phyloP scores from a whole-genome alignment of 768 basidiomycete genomes.

The Obba rivulosa region DNA sequence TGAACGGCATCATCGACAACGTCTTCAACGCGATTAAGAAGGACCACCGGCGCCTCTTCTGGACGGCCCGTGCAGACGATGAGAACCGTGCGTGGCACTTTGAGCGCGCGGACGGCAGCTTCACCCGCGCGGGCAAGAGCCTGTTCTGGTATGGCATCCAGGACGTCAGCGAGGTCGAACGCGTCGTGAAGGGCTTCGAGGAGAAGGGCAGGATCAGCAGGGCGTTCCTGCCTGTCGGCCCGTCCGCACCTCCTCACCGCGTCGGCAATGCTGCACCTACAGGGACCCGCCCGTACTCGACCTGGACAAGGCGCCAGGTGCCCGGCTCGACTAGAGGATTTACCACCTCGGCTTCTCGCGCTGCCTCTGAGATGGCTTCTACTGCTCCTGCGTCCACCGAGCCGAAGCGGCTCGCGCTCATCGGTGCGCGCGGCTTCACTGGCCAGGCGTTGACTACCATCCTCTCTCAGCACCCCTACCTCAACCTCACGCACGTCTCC shows the following conservation, averaged over 20 bases:
- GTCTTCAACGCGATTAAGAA: conserved; percentile 96
- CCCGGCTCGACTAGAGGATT: conserved; percentile 67
- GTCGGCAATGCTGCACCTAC: conserved; percentile 22
- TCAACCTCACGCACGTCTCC: conserved; percentile 91
- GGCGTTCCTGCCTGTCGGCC: conserved; percentile 84
- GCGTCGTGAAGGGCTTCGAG: conserved; percentile 66
- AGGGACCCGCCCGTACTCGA: conserved; percentile 57
- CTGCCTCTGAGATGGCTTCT: not conserved
- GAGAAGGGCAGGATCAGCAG: conserved; percentile 79
- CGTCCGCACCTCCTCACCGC: conserved; percentile 57
- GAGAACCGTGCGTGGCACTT: conserved; percentile 99
- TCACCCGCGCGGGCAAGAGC: conserved; percentile 89
- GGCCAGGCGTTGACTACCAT: conserved; percentile 87
- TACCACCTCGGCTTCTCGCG: conserved; percentile 50
- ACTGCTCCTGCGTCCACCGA: conserved; percentile 43
- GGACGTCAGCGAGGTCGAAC: conserved; percentile 89
- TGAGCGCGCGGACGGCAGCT: conserved; percentile 95
- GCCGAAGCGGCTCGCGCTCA: conserved; percentile 87
- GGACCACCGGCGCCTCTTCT: conserved; percentile 90
- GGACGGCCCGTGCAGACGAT: conserved; percentile 96
- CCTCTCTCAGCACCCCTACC: conserved; percentile 83
- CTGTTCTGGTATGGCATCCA: conserved; percentile 98
- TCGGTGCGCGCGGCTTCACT: conserved; percentile 95
- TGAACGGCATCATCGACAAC: conserved; percentile 95
- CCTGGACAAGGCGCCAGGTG: conserved; percentile 40